Evolutionary conservation across 495 filamentous ascomycete species (phyloP).

Genomic region (Filosporella fistucella): DNA sequence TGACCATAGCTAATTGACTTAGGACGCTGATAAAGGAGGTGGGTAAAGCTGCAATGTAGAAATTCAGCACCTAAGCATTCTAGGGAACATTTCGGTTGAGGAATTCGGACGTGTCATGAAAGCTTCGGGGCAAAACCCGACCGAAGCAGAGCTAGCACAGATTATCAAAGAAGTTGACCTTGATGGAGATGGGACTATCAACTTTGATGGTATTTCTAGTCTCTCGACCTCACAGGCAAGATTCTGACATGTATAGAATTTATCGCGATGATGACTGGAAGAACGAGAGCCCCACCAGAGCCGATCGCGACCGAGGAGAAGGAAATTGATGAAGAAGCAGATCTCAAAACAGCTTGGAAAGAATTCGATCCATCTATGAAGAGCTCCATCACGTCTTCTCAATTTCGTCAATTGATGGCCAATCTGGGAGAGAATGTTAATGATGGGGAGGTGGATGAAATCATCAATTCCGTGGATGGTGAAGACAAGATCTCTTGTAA

Average conservation of each 20-base stretch:
- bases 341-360: slow-evolving; percentile 25
- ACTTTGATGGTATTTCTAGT: slow-evolving; percentile 28
- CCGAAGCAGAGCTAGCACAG: slow-evolving; percentile 26
- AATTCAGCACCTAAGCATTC: no score
- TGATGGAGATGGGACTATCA: slow-evolving; percentile 32
- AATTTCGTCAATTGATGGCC: slow-evolving; percentile 27
- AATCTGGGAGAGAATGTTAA: slow-evolving; percentile 24
- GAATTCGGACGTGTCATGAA: slow-evolving; percentile 35
- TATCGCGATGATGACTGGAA: slow-evolving; percentile 34
- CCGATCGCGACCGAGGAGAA: not conserved
- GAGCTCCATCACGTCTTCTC: slow-evolving; percentile 25
- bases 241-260: slow-evolving; percentile 21
- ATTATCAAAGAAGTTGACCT: slow-evolving; percentile 33
- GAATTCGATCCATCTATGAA: slow-evolving; percentile 25
- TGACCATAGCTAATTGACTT: no score
- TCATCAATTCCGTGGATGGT: slow-evolving; percentile 28
- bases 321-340: slow-evolving; percentile 12
- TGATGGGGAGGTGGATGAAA: slow-evolving; percentile 26
- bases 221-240: not conserved
- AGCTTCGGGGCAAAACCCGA: slow-evolving; percentile 26
- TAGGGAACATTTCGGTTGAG: slow-evolving; percentile 30
- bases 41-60: slow-evolving; percentile 12
- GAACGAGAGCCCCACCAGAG: slow-evolving; percentile 15
- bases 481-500: slow-evolving; percentile 29
- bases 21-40: slow-evolving; percentile 32